phyloP scores from a whole-genome alignment of 768 basidiomycete species.

The Tricholoma furcatifolium region DNA sequence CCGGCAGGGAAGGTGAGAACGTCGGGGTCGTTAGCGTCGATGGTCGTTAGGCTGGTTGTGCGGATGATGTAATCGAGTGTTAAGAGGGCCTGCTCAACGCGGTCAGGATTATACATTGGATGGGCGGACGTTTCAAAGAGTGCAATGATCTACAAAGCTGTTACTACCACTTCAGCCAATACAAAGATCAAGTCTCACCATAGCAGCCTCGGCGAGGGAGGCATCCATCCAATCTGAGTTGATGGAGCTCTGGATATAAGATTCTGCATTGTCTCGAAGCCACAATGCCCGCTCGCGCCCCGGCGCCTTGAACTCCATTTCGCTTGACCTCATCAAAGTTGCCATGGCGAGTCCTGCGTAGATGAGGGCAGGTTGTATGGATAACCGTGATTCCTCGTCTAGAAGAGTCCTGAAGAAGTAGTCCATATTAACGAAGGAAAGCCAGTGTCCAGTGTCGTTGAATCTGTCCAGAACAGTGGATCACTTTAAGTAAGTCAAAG shows the following conservation, averaged over 20 bases:
- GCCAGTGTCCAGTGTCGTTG: slow-evolving; percentile 59
- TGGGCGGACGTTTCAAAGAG: slow-evolving; percentile 78
- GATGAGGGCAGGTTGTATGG: slow-evolving; percentile 71
- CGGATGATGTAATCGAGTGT: slow-evolving; percentile 66
- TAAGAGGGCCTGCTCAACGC: slow-evolving; percentile 51
- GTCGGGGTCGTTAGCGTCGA: slow-evolving; percentile 56
- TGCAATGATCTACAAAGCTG: slow-evolving; percentile 56
- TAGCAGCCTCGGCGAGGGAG: slow-evolving; percentile 69
- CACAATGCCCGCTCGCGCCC: slow-evolving; percentile 60
- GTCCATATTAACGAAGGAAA: slow-evolving; percentile 65
- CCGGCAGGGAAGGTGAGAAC: slow-evolving; percentile 50
- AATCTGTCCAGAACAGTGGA: slow-evolving; percentile 41
- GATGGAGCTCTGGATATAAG: slow-evolving; percentile 51
- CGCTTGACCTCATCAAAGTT: slow-evolving; percentile 70
- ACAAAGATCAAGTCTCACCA: slow-evolving; percentile 36
- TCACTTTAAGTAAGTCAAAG: neutral
- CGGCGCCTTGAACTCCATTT: slow-evolving; percentile 49
- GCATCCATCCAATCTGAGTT: slow-evolving; percentile 54
- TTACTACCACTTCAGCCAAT: neutral
- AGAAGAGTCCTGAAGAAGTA: slow-evolving; percentile 52
- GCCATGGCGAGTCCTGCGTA: slow-evolving; percentile 69
- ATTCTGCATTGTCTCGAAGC: slow-evolving; percentile 56
- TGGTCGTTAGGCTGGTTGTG: slow-evolving; percentile 48
- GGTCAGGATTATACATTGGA: slow-evolving; percentile 57
- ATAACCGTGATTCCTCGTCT: slow-evolving; percentile 48